A percentile compares a stretch with the other conserved stretches of the same genome.
These are phyloP conservation scores for Leccinum ambiguum DNA, from an alignment of 1,284 basidiomycete species.

Conservation along the genomic window DNA sequence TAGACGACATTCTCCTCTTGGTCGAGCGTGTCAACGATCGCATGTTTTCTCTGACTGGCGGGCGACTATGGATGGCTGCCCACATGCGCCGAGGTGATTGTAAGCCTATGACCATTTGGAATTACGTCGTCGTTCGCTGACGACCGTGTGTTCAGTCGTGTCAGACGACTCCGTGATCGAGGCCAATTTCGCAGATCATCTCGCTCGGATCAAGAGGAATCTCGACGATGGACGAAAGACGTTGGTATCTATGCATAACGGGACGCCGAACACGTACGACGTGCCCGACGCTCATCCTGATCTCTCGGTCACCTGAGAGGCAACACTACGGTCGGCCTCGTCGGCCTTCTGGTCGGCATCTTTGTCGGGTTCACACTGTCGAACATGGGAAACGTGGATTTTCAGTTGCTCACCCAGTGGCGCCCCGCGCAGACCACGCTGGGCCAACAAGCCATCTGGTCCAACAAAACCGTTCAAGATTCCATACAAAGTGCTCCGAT, in stretches of 20 bases:
- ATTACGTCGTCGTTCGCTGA: conserved; percentile 5
- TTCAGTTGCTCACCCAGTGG: conserved; percentile 22
- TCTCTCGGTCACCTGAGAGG: conserved; percentile 12
- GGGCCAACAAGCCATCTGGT: conserved; percentile 22
- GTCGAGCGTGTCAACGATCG: conserved; percentile 34
- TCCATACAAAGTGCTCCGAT: background rate
- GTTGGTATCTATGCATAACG: conserved; percentile 27
- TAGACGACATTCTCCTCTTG: conserved; percentile 32
- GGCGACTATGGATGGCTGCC: conserved; percentile 45
- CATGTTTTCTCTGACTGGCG: conserved; percentile 35
- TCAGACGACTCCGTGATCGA: conserved; percentile 38
- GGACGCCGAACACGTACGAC: conserved; percentile 24
- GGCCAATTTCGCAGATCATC: conserved; percentile 34
- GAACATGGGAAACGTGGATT: conserved; percentile 17
- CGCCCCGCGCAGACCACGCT: conserved; percentile 16
- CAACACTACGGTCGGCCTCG: conserved; percentile 4
- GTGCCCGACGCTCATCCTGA: conserved; percentile 30
- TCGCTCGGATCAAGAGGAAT: conserved; percentile 36
- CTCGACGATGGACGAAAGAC: conserved; percentile 33
- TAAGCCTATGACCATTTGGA: conserved; percentile 18
- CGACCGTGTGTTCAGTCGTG: conserved; percentile 18
- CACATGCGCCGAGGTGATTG: conserved; percentile 51
- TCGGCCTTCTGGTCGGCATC: conserved; percentile 22
- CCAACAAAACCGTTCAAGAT: conserved; percentile 10
- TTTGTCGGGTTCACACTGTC: conserved; percentile 28